Percentiles rank a stretch among this genome's conserved stretches.
These are phyloP conservation scores for Raddia distichophylla DNA, from an alignment of 176 grass and related monocot species.

Conservation along the genomic window DNA sequence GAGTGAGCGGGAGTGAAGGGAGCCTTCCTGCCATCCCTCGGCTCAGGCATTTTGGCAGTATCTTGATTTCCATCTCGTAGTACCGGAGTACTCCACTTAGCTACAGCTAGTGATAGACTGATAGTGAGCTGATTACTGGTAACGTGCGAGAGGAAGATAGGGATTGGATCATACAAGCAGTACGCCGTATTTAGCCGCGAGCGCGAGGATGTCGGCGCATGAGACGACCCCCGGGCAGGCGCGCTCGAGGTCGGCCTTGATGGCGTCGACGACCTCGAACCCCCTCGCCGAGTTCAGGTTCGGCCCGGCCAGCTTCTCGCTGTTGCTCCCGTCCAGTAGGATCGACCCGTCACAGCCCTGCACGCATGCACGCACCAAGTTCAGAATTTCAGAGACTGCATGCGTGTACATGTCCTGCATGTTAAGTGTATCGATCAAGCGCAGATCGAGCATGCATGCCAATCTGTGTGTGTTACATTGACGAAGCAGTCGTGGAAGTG, in stretches of 20 bases:
- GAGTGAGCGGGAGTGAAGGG: no score
- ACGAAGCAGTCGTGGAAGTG: conserved; percentile 98
- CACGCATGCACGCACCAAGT: neutral
- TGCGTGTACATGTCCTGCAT: no score
- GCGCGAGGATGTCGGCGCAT: conserved; percentile 71
- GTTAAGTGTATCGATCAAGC: no score
- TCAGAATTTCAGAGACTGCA: no score
- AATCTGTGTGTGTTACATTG: conserved; percentile 43
- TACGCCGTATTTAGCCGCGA: conserved; percentile 66
- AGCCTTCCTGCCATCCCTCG: no score
- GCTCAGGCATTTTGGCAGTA: no score
- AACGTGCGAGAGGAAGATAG: neutral
- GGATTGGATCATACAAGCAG: conserved; percentile 47
- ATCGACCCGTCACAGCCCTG: conserved; percentile 88
- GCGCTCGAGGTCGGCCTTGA: conserved; percentile 75
- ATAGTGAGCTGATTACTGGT: neutral
- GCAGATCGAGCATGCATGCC: no score
- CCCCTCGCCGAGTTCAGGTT: conserved; percentile 74
- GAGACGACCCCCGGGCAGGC: conserved; percentile 62
- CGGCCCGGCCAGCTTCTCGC: conserved; percentile 67
- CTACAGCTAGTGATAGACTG: no score
- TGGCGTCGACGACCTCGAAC: conserved; percentile 71
- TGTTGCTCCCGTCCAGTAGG: conserved; percentile 64
- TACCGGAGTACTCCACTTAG: no score
- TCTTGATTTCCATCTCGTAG: neutral